Evolutionary conservation across 2,329 filamentous ascomycete species (phyloP).

Genomic region (Amauroascus verrucosus): DNA sequence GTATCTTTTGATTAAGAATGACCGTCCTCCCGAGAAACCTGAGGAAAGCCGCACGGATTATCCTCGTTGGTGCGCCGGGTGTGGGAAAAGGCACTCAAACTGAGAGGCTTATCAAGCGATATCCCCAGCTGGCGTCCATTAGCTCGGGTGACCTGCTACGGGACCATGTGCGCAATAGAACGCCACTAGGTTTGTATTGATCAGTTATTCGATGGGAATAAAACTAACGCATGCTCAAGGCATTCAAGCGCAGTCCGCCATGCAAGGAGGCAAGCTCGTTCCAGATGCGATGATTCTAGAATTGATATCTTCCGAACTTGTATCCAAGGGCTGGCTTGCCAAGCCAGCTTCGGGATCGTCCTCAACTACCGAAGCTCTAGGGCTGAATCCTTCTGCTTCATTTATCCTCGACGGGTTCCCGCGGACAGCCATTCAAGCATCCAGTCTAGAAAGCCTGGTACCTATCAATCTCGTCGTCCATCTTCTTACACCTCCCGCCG

Average conservation of each 20-base stretch:
- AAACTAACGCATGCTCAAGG: constrained; percentile 43
- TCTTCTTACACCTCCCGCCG: constrained; percentile 70
- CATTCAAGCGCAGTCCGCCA: constrained; percentile 78
- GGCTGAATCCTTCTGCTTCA: constrained; percentile 64
- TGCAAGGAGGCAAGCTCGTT: constrained; percentile 82
- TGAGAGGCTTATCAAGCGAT: constrained; percentile 73
- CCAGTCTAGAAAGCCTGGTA: constrained; percentile 64
- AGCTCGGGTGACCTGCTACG: constrained; percentile 88
- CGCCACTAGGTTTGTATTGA: constrained; percentile 58
- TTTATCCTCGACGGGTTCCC: constrained; percentile 97
- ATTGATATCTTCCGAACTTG: constrained; percentile 82
- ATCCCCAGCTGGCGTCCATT: constrained; percentile 80
- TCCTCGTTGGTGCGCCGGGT: constrained; percentile 89
- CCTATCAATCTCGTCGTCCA: constrained; percentile 94
- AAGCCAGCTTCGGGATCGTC: constrained; percentile 37
- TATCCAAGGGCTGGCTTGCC: constrained; percentile 71
- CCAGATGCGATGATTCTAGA: constrained; percentile 84
- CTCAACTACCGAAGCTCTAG: constrained; percentile 34
- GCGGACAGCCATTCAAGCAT: constrained; percentile 70
- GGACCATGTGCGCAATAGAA: constrained; percentile 81
- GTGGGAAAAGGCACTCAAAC: constrained; percentile 96
- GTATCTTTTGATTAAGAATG: constrained; percentile 7
- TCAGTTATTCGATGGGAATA: background rate
- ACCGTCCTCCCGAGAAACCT: constrained; percentile 41
- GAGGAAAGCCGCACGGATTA: constrained; percentile 75